phyloP scores from a whole-genome alignment of 805 yeast genomes.

The Blastobotrys terrestris region DNA sequence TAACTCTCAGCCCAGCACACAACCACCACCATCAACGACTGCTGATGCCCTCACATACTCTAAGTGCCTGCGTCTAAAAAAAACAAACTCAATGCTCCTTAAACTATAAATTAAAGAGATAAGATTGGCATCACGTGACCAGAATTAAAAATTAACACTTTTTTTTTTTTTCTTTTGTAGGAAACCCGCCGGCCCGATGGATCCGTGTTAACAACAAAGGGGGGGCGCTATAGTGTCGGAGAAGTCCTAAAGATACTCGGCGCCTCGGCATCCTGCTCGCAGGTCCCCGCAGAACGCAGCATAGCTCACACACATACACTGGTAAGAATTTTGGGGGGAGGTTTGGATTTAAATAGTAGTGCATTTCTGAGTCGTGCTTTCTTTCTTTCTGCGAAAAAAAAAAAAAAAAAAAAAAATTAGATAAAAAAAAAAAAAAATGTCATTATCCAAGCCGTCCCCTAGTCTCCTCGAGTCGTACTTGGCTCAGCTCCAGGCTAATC shows the following conservation, averaged over 20 bases:
- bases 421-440: slow-evolving; percentile 6
- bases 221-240: too few species aligned
- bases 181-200: not conserved
- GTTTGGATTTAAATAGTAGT: not conserved
- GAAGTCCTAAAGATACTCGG: not conserved
- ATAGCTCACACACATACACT: too few species aligned
- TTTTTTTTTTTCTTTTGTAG: too few species aligned
- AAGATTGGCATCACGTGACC: not conserved
- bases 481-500: slow-evolving; percentile 13
- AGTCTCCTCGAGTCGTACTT: slow-evolving; percentile 5
- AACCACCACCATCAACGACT: too few species aligned
- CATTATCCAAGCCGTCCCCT: slow-evolving; percentile 4
- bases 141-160: too few species aligned
- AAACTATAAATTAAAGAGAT: too few species aligned
- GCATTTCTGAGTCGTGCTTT: not conserved
- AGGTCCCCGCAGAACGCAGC: not conserved
- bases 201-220: not conserved
- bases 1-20: too few species aligned
- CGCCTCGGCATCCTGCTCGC: not conserved
- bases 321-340: not conserved
- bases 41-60: too few species aligned
- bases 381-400: too few species aligned
- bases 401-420: too few species aligned
- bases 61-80: too few species aligned
- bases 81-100: too few species aligned